Conservation (phyloP, 23 red algal species). For the Chondrus crispus region DNA sequence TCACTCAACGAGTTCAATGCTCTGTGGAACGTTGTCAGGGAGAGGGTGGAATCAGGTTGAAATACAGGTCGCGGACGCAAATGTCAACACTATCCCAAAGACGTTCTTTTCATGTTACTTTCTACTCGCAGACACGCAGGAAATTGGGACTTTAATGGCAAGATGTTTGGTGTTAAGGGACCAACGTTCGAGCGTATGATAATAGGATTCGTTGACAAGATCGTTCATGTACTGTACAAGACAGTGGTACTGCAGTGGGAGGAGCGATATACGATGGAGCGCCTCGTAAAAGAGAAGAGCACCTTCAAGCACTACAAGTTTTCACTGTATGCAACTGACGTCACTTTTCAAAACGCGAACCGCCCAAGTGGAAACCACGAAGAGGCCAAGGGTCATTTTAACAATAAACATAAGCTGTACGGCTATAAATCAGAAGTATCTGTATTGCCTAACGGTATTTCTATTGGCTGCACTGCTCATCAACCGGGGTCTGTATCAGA, state of each 20-base stretch:
- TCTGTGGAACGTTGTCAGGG: background rate
- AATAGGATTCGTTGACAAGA: background rate
- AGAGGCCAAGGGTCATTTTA: background rate
- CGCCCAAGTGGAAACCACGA: background rate
- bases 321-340: background rate
- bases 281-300: background rate
- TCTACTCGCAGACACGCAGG: background rate
- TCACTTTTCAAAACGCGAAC: background rate
- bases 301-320: background rate
- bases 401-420: constrained; percentile 3
- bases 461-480: no score
- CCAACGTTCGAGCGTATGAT: background rate
- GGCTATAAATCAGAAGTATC: constrained; percentile 8
- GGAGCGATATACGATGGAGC: background rate
- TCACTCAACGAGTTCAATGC: background rate
- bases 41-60: background rate
- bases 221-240: background rate
- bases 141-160: background rate
- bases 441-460: background rate
- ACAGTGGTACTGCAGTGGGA: background rate
- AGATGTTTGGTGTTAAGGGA: background rate
- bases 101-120: constrained; percentile 6
- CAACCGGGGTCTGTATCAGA: no score
- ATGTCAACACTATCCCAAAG: background rate
- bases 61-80: background rate